Percentiles rank a stretch among this genome's conserved stretches.
Conservation (phyloP, 1,284 basidiomycete genomes). For the Naganishia sp. region DNA sequence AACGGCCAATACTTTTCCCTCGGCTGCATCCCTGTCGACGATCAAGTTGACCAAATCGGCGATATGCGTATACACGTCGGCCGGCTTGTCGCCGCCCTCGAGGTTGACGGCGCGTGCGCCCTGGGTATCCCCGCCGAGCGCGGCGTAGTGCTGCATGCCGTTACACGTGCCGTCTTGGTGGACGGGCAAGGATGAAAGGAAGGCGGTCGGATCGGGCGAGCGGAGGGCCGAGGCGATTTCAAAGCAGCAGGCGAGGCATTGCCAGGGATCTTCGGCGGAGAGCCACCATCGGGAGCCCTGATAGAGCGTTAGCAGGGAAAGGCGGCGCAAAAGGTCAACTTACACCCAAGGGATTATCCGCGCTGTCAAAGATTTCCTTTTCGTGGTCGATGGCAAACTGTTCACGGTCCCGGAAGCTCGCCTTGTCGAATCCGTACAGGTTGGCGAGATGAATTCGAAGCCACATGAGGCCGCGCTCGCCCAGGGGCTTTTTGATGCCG, state of each 20-base stretch:
- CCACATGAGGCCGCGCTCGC: slow-evolving; percentile 76
- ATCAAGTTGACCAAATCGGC: slow-evolving; percentile 63
- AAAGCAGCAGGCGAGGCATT: slow-evolving; percentile 88
- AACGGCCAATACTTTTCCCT: slow-evolving; percentile 62
- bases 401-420: slow-evolving; percentile 86
- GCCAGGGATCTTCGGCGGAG: slow-evolving; percentile 94
- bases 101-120: slow-evolving; percentile 95
- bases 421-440: slow-evolving; percentile 92
- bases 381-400: slow-evolving; percentile 73
- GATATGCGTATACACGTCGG: slow-evolving; percentile 96
- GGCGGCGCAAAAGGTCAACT: slow-evolving; percentile 36
- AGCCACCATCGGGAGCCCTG: slow-evolving; percentile 83
- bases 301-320: slow-evolving; percentile 11
- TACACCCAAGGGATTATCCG: slow-evolving; percentile 78
- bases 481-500: slow-evolving; percentile 76
- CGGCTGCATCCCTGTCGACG: slow-evolving; percentile 56
- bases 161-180: slow-evolving; percentile 99
- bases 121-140: slow-evolving; percentile 85
- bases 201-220: slow-evolving; percentile 70
- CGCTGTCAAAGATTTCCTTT: slow-evolving; percentile 79
- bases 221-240: slow-evolving; percentile 79
- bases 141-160: slow-evolving; percentile 97
- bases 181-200: slow-evolving; percentile 76
- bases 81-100: slow-evolving; percentile 77
- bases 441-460: slow-evolving; percentile 93